Conservation (phyloP, 2,329 filamentous ascomycete species). For the Teratosphaeria destructans region DNA sequence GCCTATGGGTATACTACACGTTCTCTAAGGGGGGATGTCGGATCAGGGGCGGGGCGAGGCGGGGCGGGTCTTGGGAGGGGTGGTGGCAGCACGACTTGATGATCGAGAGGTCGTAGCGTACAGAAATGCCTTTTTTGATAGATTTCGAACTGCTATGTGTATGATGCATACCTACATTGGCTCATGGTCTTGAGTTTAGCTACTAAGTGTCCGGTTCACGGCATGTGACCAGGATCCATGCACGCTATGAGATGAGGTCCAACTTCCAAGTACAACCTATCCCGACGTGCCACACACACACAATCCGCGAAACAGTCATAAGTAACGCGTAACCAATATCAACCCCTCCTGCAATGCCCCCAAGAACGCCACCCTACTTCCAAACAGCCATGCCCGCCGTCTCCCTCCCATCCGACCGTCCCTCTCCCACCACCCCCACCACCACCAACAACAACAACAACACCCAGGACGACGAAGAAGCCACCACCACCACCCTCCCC, state of each 20-base stretch:
- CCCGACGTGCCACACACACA: neutral
- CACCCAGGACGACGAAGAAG: slow-evolving; percentile 5
- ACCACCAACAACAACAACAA: slow-evolving; percentile 9
- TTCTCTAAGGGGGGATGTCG: neutral
- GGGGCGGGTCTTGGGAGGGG: neutral
- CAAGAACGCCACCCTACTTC: slow-evolving; percentile 23
- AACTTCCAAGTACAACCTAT: neutral
- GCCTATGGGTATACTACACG: neutral
- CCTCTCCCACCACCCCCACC: neutral
- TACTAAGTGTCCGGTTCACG: neutral
- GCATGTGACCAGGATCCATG: neutral
- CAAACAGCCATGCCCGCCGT: slow-evolving; percentile 23
- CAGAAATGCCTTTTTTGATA: neutral
- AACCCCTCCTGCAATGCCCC: neutral
- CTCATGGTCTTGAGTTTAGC: too few species aligned
- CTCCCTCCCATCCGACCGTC: slow-evolving; percentile 5
- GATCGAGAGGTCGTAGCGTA: neutral
- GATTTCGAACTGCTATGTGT: neutral
- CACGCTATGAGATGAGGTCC: neutral
- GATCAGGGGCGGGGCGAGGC: too few species aligned
- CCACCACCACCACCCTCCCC: slow-evolving; percentile 5
- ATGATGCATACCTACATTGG: neutral
- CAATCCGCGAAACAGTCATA: neutral
- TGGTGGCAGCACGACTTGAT: neutral
- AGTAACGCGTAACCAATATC: neutral